Evolutionary conservation across 495 filamentous ascomycete species (phyloP), one percentile per base, ranked within the genome.

Genomic region (Aspergillus sclerotiicarbonarius): DNA sequence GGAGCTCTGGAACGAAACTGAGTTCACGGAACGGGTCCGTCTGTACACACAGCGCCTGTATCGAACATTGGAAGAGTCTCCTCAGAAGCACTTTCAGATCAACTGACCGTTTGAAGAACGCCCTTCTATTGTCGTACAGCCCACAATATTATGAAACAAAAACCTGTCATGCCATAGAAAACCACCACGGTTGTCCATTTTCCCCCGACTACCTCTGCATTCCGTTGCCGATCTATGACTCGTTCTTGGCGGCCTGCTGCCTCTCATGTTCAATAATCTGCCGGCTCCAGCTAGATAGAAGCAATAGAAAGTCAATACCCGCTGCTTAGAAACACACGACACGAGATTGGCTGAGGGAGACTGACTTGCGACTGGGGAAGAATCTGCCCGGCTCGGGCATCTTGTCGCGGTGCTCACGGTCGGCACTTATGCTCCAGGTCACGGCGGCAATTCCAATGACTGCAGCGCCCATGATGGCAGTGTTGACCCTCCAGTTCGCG

Each of bases 301-400:
- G 39, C 19, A 60, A 21, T 10, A 44, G 29, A 55, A 30, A 7
- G 59, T 72, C 39, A 71, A 67, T 55, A 59, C 53, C 21, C 53
- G 52, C 33, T 45, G 25, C 47, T 50, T 33, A 43, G 25, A 35
- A 10, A 50, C 44, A 35, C 8, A 43, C 29, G 55, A 59, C 25
- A 44, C 19, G 37, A 51, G n/a, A 54, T 35, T 21, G 37, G 29
- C 37, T 46, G 50, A 43, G 54, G 41, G 19, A 59, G 51, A 87
- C 92, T 66, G 80, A 93, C 94, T 95, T 89, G 86, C 95, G 87
- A 79, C 92, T 97, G 20, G 94, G 95, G 78, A 85, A 97, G 82
- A 97, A 97, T 62, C 91, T 80, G 59, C 82, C 86, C 35, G 84
- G 82, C 72, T 96, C 91, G 39, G 94, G 95, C 84, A 96, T 92